These are phyloP conservation scores for Cladophialophora carrionii DNA, from an alignment of 2,329 filamentous ascomycete species.

Conservation along the genomic window DNA sequence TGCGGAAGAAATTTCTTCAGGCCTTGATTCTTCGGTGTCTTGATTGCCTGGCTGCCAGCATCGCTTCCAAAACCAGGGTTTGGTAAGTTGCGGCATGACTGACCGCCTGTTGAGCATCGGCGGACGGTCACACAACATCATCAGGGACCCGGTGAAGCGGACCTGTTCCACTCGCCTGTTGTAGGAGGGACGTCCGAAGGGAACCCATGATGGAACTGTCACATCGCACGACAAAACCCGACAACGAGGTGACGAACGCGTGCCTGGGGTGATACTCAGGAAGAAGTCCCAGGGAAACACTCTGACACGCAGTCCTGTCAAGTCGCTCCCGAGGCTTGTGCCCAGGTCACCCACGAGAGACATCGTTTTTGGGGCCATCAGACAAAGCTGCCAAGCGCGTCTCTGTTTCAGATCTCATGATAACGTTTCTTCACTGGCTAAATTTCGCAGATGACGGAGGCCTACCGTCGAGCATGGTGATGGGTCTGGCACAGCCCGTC, in stretches of 20 bases:
- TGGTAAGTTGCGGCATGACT: not conserved
- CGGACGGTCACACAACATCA: conserved; percentile 5
- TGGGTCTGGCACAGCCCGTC: no score
- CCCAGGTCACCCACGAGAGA: not conserved
- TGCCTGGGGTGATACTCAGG: not conserved
- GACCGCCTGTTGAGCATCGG: conserved; percentile 5
- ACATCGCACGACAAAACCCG: conserved; percentile 7
- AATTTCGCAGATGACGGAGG: not conserved
- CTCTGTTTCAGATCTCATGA: not conserved
- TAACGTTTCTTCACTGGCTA: not conserved
- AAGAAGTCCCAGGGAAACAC: not conserved
- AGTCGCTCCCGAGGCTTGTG: not conserved
- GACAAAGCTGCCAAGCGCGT: not conserved
- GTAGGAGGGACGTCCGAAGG: not conserved
- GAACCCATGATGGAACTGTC: conserved; percentile 1
- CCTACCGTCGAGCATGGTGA: not conserved
- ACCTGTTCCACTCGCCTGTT: not conserved
- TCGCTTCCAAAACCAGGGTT: not conserved
- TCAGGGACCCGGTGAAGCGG: conserved; percentile 7
- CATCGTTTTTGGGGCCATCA: not conserved
- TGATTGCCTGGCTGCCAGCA: not conserved
- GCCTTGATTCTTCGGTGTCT: not conserved
- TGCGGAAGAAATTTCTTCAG: not conserved
- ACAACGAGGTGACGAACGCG: not conserved
- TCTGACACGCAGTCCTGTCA: not conserved